phyloP scores from a whole-genome alignment of 2,329 filamentous ascomycete genomes.

The Penicillium sp. region DNA sequence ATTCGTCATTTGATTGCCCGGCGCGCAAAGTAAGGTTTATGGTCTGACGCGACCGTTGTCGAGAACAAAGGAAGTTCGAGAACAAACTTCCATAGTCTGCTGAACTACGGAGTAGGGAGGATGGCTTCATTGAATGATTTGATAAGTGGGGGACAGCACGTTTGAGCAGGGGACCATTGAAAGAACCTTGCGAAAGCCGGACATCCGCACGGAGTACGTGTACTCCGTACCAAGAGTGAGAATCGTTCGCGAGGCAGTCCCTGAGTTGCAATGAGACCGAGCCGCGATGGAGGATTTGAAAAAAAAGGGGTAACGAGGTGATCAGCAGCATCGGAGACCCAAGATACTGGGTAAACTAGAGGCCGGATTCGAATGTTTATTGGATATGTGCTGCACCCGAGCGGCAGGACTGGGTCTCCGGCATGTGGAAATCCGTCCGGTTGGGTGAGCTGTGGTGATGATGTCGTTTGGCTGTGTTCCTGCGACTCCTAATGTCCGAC shows the following conservation, averaged over 20 bases:
- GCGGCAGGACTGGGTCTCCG: conserved; percentile 22
- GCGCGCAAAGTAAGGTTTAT: conserved; percentile 1
- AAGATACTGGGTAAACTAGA: conserved; percentile 12
- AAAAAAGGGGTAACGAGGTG: conserved; percentile 14
- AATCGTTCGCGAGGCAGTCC: not conserved
- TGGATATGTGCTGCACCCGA: conserved; percentile 17
- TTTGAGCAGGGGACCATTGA: not conserved
- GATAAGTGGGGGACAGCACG: not conserved
- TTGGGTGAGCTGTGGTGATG: conserved; percentile 16
- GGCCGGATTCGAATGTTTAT: conserved; percentile 7
- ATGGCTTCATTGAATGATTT: not conserved
- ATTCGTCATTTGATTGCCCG: not conserved
- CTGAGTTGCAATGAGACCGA: conserved; percentile 2
- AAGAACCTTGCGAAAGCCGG: conserved; percentile 4
- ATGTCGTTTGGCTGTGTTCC: conserved; percentile 15
- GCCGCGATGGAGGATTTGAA: not conserved
- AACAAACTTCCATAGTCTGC: conserved; percentile 5
- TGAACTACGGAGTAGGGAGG: not conserved
- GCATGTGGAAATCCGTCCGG: conserved; percentile 16
- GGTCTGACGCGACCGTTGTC: not conserved
- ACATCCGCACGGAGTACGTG: not conserved
- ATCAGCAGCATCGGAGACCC: conserved; percentile 20
- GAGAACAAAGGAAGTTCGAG: conserved; percentile 3
- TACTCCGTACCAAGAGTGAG: not conserved
- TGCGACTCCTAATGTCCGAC: conserved; percentile 11